A percentile compares a stretch with the other conserved stretches of the same genome.
Conservation (phyloP, 176 grass and related monocot genomes). For the Elymus sibiricus region DNA sequence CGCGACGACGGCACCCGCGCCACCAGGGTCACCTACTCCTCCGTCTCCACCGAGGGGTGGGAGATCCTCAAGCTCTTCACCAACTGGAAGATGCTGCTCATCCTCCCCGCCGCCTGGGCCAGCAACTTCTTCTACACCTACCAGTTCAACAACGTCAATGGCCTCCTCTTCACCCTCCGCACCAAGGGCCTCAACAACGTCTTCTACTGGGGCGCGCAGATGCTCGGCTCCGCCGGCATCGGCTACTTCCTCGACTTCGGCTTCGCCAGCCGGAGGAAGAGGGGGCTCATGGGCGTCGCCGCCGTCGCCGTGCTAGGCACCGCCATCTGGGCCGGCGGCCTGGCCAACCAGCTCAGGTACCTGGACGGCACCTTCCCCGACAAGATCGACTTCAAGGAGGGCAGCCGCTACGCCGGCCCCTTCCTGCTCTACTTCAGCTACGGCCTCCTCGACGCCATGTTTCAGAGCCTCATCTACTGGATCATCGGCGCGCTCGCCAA, state of each 20-base stretch:
- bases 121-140: conserved; percentile 99
- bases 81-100: conserved; percentile 89
- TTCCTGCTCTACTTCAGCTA: conserved; percentile 97
- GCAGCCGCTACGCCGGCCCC: conserved; percentile 22
- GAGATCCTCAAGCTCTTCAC: conserved; percentile 67
- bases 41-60: conserved; percentile 37
- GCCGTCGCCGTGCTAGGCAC: conserved; percentile 57
- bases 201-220: conserved; percentile 97
- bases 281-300: conserved; percentile 44
- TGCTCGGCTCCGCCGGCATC: conserved; percentile 67
- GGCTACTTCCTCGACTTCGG: conserved; percentile 86
- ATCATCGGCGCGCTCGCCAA: conserved; percentile 72
- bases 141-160: conserved; percentile 98
- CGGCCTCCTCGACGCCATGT: conserved; percentile 89
- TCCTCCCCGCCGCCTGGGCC: conserved; percentile 73
- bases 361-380: neutral
- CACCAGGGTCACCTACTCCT: conserved; percentile 49
- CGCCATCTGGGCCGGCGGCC: conserved; percentile 75
- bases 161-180: conserved; percentile 63
- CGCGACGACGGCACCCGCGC: conserved; percentile 69
- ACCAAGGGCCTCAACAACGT: conserved; percentile 92
- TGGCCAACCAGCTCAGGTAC: conserved; percentile 67
- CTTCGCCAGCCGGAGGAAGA: conserved; percentile 52
- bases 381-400: conserved; percentile 71
- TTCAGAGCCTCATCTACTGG: conserved; percentile 97